Evolutionary conservation across 2,329 filamentous ascomycete genomes (phyloP).

Genomic region (Aspergillus fructus): DNA sequence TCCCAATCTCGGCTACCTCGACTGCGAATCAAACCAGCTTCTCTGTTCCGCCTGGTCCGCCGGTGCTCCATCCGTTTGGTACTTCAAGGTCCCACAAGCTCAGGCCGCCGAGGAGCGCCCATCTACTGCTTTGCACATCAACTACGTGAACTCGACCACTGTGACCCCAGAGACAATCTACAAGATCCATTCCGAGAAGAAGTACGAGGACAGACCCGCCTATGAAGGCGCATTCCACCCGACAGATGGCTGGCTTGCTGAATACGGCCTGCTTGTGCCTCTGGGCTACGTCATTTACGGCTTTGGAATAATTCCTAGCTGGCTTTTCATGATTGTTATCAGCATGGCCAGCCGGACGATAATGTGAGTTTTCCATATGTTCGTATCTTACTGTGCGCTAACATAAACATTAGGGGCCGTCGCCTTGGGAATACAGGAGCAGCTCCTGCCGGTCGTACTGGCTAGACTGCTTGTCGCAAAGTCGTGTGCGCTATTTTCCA

Average conservation of each 20-base stretch:
- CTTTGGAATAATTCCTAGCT: slow-evolving; percentile 60
- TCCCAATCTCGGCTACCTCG: slow-evolving; percentile 57
- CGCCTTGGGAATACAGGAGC: slow-evolving; percentile 25
- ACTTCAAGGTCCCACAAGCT: slow-evolving; percentile 57
- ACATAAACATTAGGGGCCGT: slow-evolving; percentile 25
- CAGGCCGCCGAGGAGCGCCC: slow-evolving; percentile 54
- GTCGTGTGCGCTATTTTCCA: slow-evolving; percentile 13
- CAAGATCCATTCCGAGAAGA: slow-evolving; percentile 56
- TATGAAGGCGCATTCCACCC: slow-evolving; percentile 63
- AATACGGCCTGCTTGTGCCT: slow-evolving; percentile 54
- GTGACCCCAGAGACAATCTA: slow-evolving; percentile 58
- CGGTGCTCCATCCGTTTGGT: slow-evolving; percentile 56
- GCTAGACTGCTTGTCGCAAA: slow-evolving; percentile 19
- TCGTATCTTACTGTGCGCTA: slow-evolving; percentile 5
- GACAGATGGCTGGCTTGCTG: slow-evolving; percentile 56
- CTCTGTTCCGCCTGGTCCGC: slow-evolving; percentile 63
- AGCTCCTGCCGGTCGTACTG: slow-evolving; percentile 17
- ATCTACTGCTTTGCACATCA: slow-evolving; percentile 53
- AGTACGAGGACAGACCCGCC: slow-evolving; percentile 50
- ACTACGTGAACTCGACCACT: slow-evolving; percentile 58
- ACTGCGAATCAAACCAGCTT: slow-evolving; percentile 59
- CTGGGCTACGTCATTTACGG: slow-evolving; percentile 58
- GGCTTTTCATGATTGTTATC: slow-evolving; percentile 64
- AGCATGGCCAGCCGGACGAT: slow-evolving; percentile 60
- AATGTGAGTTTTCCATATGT: slow-evolving; percentile 51